Conservation (phyloP, 208 protist genomes). For the Herpetomonas tarakana region DNA sequence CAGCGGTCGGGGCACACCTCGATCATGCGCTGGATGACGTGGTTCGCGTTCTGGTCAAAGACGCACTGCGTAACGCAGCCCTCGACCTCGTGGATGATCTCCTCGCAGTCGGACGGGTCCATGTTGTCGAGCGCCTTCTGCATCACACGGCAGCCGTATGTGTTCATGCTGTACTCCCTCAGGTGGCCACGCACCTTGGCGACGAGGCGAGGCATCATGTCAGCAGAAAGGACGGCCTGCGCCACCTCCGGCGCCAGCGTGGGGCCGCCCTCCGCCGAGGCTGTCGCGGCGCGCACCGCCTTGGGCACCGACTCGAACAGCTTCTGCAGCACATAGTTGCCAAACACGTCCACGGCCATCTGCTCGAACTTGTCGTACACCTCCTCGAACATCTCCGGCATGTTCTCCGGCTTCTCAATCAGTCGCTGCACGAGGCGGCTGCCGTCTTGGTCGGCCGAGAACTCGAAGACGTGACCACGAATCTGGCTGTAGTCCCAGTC, state of each 20-base stretch:
- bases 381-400: slow-evolving; percentile 88
- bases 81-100: slow-evolving; percentile 88
- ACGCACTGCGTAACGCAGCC: slow-evolving; percentile 91
- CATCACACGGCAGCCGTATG: slow-evolving; percentile 98
- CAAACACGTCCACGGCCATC: slow-evolving; percentile 97
- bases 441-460: slow-evolving; percentile 95
- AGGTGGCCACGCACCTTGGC: slow-evolving; percentile 83
- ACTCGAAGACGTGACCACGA: slow-evolving; percentile 75
- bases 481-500: slow-evolving; percentile 72
- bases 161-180: slow-evolving; percentile 81
- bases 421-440: slow-evolving; percentile 97
- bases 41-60: slow-evolving; percentile 98
- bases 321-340: slow-evolving; percentile 98
- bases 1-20: slow-evolving; percentile 82
- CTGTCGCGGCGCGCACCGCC: slow-evolving; percentile 19
- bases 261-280: slow-evolving; percentile 2
- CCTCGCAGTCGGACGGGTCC: slow-evolving; percentile 24
- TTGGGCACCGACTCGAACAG: slow-evolving; percentile 92
- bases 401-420: slow-evolving; percentile 84
- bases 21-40: slow-evolving; percentile 99
- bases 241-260: slow-evolving; percentile 5
- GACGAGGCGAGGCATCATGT: slow-evolving; percentile 40
- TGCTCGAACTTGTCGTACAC: slow-evolving; percentile 68
- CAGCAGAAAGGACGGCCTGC: not conserved
- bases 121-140: slow-evolving; percentile 94